Evolutionary conservation across 2,329 filamentous ascomycete species (phyloP), one percentile per base, ranked within the genome.

Genomic region (Colletotrichum euphorbiae): DNA sequence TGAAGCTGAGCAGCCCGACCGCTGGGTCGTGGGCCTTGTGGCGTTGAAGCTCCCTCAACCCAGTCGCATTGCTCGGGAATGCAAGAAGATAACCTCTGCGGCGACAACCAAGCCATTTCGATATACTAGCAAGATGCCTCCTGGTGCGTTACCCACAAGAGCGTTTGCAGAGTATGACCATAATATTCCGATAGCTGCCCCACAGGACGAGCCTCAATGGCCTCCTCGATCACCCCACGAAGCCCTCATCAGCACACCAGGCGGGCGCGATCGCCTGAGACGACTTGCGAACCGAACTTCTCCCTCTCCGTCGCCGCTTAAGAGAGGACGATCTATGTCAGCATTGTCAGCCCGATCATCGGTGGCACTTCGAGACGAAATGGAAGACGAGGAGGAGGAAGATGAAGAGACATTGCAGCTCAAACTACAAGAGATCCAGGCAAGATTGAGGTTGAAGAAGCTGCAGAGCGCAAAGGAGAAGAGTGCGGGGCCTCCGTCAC

Each of bases 391-490:
- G 9, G 89, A 90, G 0, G 91, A 93, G 4, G 91, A 97, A 6
- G 94, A 97, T 73, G 95, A 98, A 78, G 94, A 98, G 82, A 97
- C 90, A 1, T 81, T 98, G 38, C 89, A 97, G 75, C 82, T 99
- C 70, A 90, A 97, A 77, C 82, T 98, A 5, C 90, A 94, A 71
- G 93, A 93, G 62, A 97, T 99, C 67, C 91, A 98, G 78, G 93
- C 94, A 6, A 90, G 91, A 69, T 81, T 98, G 59, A 96, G 91
- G 78, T 80, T 98, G 71, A 98, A 98, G 79, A 94, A 91, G 75
- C 81, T 98, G 13, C 92, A 96, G 77, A 90, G 90, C 75, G 79
- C 87, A 77, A 88, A 84, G 75, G 80, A 83, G 66, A 69, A 58
- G 57, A 63, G 51, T n/a, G 55, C 52, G 11, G 62, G 77, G 69